Base-by-base conservation (phyloP, 2,329 filamentous ascomycete species). In the Graphilbum sp. region DNA sequence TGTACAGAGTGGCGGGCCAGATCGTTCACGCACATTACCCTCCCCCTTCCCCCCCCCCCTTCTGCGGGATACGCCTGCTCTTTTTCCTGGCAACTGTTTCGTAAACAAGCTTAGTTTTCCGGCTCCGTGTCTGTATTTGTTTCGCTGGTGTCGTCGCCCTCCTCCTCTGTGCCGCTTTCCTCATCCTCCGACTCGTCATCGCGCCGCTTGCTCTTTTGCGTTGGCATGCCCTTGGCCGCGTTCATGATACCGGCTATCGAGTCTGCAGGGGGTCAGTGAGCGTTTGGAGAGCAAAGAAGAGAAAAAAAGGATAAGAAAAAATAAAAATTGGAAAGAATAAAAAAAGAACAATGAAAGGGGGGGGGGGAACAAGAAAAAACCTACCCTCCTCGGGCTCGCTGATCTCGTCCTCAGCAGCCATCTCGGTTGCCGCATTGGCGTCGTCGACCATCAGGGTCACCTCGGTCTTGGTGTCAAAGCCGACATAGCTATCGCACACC, bases 361-460 rank as follows among this genome's bases (percentile, higher is more conserved):
- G n/a, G n/a, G n/a, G n/a, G n/a, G n/a, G n/a, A n/a, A 10, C 0
- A 3, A 25, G 13, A 17, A 11, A 40, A 32, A 35, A 66, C 78
- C 66, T 69, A 94, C 90, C 90, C 67, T 98, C 90, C 46, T 96
- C 90, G 27, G 92, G 90, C 57, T 98, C 90, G 54, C 84, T 93
- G 47, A 98, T 98, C 42, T 98, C 90, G 50, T 94, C 90, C 48
- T 95, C 86, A 35, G 77, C 81, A 37, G 74, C 72, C 53, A 93
- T 77, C 47, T 79, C 72, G 17, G 73, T 79, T 5, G 84, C 87
- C 62, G 88, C 90, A 58, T 74, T 81, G 25, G 83, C 78, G 50
- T 96, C 87, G 52, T 94, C 86, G 9, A 98, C 85, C 21, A 80
- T 72, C 38, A 98, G 68, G 2, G 82, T 86, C 21, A 94, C 84